Conservation (phyloP, 441 rosid species). For the Sinapis alba region DNA sequence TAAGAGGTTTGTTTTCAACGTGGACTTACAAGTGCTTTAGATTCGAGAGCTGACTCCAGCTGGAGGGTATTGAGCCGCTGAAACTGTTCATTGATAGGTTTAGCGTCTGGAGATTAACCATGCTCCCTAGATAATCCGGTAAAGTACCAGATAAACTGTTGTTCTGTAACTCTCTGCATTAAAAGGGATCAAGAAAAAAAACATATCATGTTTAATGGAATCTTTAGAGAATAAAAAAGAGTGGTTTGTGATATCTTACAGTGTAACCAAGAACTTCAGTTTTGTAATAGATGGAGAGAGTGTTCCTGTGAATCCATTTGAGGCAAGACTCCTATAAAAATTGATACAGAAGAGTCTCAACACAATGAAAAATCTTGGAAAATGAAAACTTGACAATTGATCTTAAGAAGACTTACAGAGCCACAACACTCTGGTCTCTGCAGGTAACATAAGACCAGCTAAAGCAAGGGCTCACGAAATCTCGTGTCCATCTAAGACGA, state of each 20-base stretch:
- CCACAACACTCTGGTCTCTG: constrained; percentile 63
- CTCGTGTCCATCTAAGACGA: constrained; percentile 57
- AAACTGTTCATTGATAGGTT: constrained; percentile 82
- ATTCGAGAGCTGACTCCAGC: constrained; percentile 72
- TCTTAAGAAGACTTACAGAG: constrained; percentile 58
- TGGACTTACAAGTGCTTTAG: constrained; percentile 69
- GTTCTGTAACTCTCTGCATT: constrained; percentile 86
- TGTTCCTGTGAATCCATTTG: constrained; percentile 84
- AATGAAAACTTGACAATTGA: constrained; percentile 4
- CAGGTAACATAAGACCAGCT: constrained; percentile 90
- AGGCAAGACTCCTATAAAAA: constrained; percentile 61
- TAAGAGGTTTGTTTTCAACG: not conserved
- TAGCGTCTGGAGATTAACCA: constrained; percentile 62
- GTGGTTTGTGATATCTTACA: constrained; percentile 54
- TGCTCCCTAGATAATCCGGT: constrained; percentile 69
- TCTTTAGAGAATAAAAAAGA: not conserved
- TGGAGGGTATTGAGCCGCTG: constrained; percentile 70
- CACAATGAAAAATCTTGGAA: not conserved
- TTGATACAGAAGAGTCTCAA: constrained; percentile 25
- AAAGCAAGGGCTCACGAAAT: constrained; percentile 82
- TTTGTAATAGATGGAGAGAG: constrained; percentile 71
- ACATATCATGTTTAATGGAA: not conserved
- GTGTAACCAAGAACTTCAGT: constrained; percentile 68
- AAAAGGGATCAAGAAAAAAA: constrained; percentile 3
- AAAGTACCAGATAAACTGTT: constrained; percentile 68